phyloP scores from a whole-genome alignment of 225 moss, liverwort and hornwort genomes.

The Thuidium tamariscinum region DNA sequence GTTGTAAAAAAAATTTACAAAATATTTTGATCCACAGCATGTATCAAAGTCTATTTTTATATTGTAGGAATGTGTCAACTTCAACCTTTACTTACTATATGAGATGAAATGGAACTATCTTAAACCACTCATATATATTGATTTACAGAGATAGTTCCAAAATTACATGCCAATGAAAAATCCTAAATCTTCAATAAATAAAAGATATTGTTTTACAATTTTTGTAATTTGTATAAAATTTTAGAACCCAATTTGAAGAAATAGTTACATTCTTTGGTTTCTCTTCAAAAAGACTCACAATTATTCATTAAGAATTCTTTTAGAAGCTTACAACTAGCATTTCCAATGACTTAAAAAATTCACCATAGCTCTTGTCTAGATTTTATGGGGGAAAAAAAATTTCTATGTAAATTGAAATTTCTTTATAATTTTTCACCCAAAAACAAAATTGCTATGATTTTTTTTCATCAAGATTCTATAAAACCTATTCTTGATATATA shows the following conservation, averaged over 20 bases:
- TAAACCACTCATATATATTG: accelerated
- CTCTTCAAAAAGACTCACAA: too few species aligned
- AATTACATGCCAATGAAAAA: too few species aligned
- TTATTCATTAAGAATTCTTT: not conserved
- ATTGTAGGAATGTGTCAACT: not conserved
- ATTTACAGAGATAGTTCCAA: not conserved
- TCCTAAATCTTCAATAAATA: not conserved
- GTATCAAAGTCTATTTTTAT: not conserved
- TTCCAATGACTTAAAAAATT: too few species aligned
- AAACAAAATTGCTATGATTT: too few species aligned
- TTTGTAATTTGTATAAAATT: not conserved
- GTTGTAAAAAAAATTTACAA: accelerated
- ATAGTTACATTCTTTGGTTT: not conserved
- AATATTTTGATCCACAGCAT: not conserved
- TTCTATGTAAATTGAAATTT: too few species aligned
- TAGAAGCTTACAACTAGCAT: too few species aligned
- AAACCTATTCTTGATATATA: too few species aligned
- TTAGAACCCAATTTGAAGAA: not conserved
- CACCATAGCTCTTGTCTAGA: too few species aligned
- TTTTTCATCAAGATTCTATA: too few species aligned
- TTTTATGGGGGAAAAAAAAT: too few species aligned
- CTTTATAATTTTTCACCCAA: too few species aligned
- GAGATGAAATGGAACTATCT: not conserved
- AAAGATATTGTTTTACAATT: not conserved
- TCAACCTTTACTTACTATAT: not conserved